Evolutionary conservation across 129 eudicot genomes (phyloP).

Genomic region (Rutidosis leptorrhynchoides): DNA sequence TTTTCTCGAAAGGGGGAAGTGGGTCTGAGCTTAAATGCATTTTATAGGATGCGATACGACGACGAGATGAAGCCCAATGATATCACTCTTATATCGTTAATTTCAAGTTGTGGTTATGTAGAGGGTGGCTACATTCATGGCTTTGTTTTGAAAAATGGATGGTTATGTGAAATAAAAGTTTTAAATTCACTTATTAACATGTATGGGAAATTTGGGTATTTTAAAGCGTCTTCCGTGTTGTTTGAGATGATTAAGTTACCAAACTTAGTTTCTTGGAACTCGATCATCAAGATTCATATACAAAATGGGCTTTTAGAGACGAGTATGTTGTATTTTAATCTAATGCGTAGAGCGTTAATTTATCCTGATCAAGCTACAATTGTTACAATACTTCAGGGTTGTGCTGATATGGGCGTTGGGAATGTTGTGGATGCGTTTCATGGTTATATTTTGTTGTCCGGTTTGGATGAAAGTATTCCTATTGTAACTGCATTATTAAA

Average conservation of each 20-base stretch:
- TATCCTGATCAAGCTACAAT: conserved; percentile 51
- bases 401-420: conserved; percentile 37
- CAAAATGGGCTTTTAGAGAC: conserved; percentile 27
- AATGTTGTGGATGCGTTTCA: conserved; percentile 39
- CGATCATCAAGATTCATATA: conserved; percentile 35
- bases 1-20: conserved; percentile 36
- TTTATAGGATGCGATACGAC: conserved; percentile 36
- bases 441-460: conserved; percentile 34
- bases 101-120: conserved; percentile 38
- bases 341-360: conserved; percentile 37
- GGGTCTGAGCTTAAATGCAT: conserved; percentile 31
- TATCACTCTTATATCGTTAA: conserved; percentile 35
- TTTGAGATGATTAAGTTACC: conserved; percentile 32
- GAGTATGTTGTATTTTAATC: conserved; percentile 26
- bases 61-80: conserved; percentile 44
- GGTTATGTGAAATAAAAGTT: conserved; percentile 35
- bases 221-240: conserved; percentile 21
- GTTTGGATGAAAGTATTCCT: conserved; percentile 30
- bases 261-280: conserved; percentile 55
- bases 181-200: conserved; percentile 42
- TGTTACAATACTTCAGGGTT: conserved; percentile 42
- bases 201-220: conserved; percentile 44
- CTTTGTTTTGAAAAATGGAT: conserved; percentile 37
- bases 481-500: conserved; percentile 35
- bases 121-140: conserved; percentile 48